Evolutionary conservation across 257 asterid genomes (phyloP), one percentile per base, ranked within the genome.

Genomic region (Rehmannia glutinosa): DNA sequence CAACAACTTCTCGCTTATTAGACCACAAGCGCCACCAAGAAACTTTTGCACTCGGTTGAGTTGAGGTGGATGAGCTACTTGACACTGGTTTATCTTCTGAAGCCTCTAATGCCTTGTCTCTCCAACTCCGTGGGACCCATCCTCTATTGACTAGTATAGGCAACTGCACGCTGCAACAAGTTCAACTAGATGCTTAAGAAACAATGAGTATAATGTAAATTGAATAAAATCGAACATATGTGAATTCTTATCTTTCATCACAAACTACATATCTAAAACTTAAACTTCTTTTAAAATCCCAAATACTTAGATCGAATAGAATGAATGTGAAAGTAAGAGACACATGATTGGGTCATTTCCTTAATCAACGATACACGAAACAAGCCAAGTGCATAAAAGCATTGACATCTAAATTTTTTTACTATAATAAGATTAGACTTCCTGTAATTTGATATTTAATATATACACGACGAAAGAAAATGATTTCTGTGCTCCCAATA

Each of bases 41-140:
- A 59, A 56, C 60, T 65, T 73, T 74, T 28, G 62, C 60, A 33
- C 73, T 73, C 71, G 83, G 87, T 79, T 75, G 81, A 62, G 55
- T 23, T 27, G 84, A 68, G 72, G 82, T 45, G 39, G 86, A 38
- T 30, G 66, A 35, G 71, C 58, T 74, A 76, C 25, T 72, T 45
- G 82, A 32, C 45, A 60, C 64, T 21, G 75, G 68, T 46, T 61
- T 76, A 61, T 65, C 78, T 24, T 78, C 72, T 16, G 81, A 68
- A 65, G 70, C 74, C 57, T 71, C 73, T 42, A 78, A 57, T 41
- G 84, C 83, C 80, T 81, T 80, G 77, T 94, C 95, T 73, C 97
- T 86, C 99, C 97, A 94, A 69, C 89, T 79, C 59, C 97, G 90
- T 0, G 97, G 99, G 24, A 94, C 97, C 99, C 97, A 94, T 70